Evolutionary conservation across 306 rosid species (phyloP), one percentile per base, ranked within the genome.

Genomic region (Gynostemma pentaphyllum): DNA sequence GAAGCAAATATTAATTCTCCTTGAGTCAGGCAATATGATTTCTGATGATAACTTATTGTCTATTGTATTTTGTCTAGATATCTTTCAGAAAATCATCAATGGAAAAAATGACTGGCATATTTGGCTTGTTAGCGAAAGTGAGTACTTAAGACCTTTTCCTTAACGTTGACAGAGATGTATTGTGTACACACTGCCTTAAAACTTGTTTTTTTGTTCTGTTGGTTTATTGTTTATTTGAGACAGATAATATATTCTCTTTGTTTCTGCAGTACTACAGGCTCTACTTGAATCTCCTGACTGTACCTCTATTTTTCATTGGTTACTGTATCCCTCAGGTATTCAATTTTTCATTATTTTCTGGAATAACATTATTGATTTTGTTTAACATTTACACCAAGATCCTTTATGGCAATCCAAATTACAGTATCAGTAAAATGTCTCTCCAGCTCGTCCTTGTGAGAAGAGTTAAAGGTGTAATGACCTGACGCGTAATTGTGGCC

Each of bases 311-410:
- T 70, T 60, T 66, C 48, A 57, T 61, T 64, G 80, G 74, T 66
- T 84, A 72, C 73, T 74, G 76, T 80, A 55, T 92, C 72, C 98
- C 98, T 54, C 92, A 92, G 96, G 98, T 92, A 86, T 29, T 72
- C 22, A 72, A 47, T 64, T 66, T 34, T 49, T 29, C 3, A 44
- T 34, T 64, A 40, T 3, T 21, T 69, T 65, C 23, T 12, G 27
- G 45, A 56, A 29, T 62, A 13, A 28, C 9, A 22, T 29, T 30
- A 45, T 18, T 5, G 5, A 19, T 66, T 66, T 49, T 50, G 11
- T 37, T 22, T 42, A 36, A 19, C 16, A 36, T 11, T 36, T 57
- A 9, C 46, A 19, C 64, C 45, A 21, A n/a, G n/a, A n/a, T n/a
- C n/a, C n/a, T n/a, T n/a, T n/a, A n/a, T n/a, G n/a, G n/a, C n/a